Percentiles rank a stretch among this genome's conserved stretches.
These are phyloP conservation scores for Penicillium coprophilum DNA, from an alignment of 495 filamentous ascomycete genomes.

Conservation along the genomic window DNA sequence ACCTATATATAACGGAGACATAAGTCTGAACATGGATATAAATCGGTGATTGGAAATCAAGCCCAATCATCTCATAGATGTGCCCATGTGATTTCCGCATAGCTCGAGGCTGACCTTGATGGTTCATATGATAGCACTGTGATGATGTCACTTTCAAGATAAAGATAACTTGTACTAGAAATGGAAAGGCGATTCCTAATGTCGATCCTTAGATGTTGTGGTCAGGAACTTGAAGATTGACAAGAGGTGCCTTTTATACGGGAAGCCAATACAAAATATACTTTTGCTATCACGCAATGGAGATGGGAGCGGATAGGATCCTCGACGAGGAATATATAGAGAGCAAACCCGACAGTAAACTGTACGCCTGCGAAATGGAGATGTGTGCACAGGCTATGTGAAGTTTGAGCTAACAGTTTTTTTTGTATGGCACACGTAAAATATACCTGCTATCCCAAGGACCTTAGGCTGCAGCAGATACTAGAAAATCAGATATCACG, in stretches of 20 bases:
- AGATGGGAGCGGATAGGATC: background rate
- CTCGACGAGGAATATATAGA: background rate
- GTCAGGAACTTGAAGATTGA: background rate
- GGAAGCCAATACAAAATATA: background rate
- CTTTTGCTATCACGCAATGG: background rate
- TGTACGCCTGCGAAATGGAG: background rate
- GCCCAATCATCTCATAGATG: too few relatives aligned
- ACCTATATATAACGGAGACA: too few relatives aligned
- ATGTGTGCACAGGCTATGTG: background rate
- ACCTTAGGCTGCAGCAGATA: background rate
- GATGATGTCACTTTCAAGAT: too few relatives aligned
- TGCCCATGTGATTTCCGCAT: too few relatives aligned
- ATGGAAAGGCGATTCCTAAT: too few relatives aligned
- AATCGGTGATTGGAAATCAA: too few relatives aligned
- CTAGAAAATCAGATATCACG: slow-evolving; percentile 1
- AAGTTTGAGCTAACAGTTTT: background rate
- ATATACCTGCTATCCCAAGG: background rate
- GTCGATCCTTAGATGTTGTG: background rate
- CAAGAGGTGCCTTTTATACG: background rate
- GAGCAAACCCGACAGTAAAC: background rate
- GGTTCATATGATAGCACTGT: too few relatives aligned
- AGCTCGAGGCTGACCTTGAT: too few relatives aligned
- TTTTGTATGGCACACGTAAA: background rate
- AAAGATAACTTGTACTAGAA: too few relatives aligned
- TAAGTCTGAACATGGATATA: too few relatives aligned